Evolutionary conservation across 2,329 filamentous ascomycete genomes (phyloP), one percentile per base, ranked within the genome.

Genomic region (Thermomyces lanuginosus): DNA sequence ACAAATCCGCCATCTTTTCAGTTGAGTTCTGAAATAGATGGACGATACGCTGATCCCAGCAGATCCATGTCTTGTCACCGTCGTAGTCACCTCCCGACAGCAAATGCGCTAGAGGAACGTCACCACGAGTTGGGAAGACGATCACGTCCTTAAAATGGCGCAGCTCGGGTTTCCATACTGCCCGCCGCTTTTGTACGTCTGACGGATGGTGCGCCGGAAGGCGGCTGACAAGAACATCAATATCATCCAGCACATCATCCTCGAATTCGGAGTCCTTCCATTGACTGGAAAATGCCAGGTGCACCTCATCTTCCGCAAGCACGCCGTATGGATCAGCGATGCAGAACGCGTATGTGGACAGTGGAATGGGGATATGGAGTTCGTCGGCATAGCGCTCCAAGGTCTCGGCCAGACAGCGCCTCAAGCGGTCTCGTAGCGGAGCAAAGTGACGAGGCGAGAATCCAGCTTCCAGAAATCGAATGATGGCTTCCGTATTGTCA

Each of bases 61-160:
- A 71, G 0, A 71, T 42, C 64, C 69, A 74, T 15, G 68, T 53
- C 2, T 48, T 61, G 30, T 76, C 71, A 0, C 71, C 71, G 36
- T 76, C 71, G 31, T 74, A 75, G 39, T 76, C 71, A 6, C 71
- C 71, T 4, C 70, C 71, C 13, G 71, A 71, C 0, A 75, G 48
- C 41, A 69, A 65, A n/a, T 58, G 56, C 0, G 69, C 71, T 0
- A 71, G 46, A 0, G 71, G 64, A 9, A 53, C 56, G 5, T 49
- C 35, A 0, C 71, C 71, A 30, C 44, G 53, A 0, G 55, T 56
- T 0, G 71, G 51, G 34, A 75, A 73, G 0, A 75, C 55, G 8
- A 70, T 60, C 1, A 73, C 57, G 39, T 74, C 64, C 23, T 58
- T 58, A 6, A 72, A 55, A 36, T 69, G 59, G 0, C 58, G 55